Evolutionary conservation across 2,329 filamentous ascomycete genomes (phyloP).

Genomic region (Bimuria novae-zelandiae): DNA sequence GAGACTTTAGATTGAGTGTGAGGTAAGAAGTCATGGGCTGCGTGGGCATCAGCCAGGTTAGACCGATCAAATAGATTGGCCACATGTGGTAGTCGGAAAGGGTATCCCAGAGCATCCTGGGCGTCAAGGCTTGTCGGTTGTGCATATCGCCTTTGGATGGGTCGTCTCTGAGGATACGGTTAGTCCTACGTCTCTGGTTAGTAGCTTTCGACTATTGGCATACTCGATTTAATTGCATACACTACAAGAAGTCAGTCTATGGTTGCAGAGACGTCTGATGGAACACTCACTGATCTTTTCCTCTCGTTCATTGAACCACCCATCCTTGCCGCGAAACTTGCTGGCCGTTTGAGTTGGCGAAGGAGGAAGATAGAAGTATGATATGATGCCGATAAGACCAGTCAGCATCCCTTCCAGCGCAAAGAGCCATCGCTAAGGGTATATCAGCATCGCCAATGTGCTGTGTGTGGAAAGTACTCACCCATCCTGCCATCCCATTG

Average conservation of each 20-base stretch:
- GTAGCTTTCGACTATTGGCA: too few relatives aligned
- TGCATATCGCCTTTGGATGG: slow-evolving; percentile 65
- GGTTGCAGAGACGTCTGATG: not conserved
- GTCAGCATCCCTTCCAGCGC: slow-evolving; percentile 47
- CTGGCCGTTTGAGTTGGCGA: slow-evolving; percentile 68
- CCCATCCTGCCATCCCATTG: slow-evolving; percentile 59
- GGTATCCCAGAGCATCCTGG: slow-evolving; percentile 55
- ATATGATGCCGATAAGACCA: slow-evolving; percentile 41
- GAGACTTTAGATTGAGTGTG: slow-evolving; percentile 39
- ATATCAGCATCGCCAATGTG: not conserved
- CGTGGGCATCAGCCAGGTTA: slow-evolving; percentile 43
- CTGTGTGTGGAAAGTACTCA: slow-evolving; percentile 1
- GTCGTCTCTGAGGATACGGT: slow-evolving; percentile 62
- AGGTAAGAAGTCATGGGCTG: slow-evolving; percentile 40
- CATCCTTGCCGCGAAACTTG: slow-evolving; percentile 63
- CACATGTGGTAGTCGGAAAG: slow-evolving; percentile 62
- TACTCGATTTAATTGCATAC: too few relatives aligned
- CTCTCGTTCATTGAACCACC: slow-evolving; percentile 70
- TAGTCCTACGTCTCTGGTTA: too few relatives aligned
- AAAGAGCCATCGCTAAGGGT: slow-evolving; percentile 56
- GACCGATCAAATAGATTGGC: slow-evolving; percentile 45
- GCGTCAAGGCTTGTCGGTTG: slow-evolving; percentile 60
- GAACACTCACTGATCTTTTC: slow-evolving; percentile 61
- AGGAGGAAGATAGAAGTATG: slow-evolving; percentile 48
- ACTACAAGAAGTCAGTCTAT: slow-evolving; percentile 39